A percentile compares a stretch with the other conserved stretches of the same genome.
Evolutionary conservation across 805 yeast genomes (phyloP).

Genomic region (Wickerhamomyces chaumierensis): DNA sequence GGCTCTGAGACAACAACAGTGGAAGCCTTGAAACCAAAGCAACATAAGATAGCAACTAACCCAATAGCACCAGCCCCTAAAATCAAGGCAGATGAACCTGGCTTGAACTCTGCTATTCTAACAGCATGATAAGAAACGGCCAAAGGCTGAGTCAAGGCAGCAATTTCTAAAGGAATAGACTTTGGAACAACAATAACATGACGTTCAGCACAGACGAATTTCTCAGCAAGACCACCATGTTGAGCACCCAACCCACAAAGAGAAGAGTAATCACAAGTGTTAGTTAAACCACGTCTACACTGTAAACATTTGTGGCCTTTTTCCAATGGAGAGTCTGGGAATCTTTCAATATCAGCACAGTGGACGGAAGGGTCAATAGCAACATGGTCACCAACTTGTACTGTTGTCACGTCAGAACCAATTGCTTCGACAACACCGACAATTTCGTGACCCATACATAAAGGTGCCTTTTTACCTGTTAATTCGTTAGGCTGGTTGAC

Average conservation of each 20-base stretch:
- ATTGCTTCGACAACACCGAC: constrained; percentile 33
- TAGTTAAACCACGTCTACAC: constrained; percentile 38
- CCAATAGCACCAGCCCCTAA: constrained; percentile 50
- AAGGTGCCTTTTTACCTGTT: constrained; percentile 30
- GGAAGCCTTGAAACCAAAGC: constrained; percentile 33
- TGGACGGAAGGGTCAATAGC: constrained; percentile 54
- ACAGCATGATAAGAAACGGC: constrained; percentile 54
- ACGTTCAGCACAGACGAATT: constrained; percentile 28
- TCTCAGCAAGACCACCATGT: constrained; percentile 46
- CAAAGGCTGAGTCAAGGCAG: constrained; percentile 48
- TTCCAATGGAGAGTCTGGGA: constrained; percentile 22
- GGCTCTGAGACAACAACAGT: constrained; percentile 40
- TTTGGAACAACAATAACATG: constrained; percentile 32
- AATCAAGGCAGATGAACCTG: constrained; percentile 36
- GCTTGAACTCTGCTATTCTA: constrained; percentile 24
- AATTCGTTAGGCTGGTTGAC: constrained; percentile 24
- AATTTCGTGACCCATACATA: constrained; percentile 45
- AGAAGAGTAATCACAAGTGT: constrained; percentile 38
- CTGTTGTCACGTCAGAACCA: constrained; percentile 32
- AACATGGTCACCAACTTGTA: constrained; percentile 45
- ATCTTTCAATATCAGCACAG: constrained; percentile 36
- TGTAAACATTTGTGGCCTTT: constrained; percentile 29
- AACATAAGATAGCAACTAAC: constrained; percentile 35
- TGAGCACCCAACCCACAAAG: constrained; percentile 45
- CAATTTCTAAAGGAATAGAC: constrained; percentile 28